Conservation (phyloP, 2,329 filamentous ascomycete species). For the Paecilomyces variotii region DNA sequence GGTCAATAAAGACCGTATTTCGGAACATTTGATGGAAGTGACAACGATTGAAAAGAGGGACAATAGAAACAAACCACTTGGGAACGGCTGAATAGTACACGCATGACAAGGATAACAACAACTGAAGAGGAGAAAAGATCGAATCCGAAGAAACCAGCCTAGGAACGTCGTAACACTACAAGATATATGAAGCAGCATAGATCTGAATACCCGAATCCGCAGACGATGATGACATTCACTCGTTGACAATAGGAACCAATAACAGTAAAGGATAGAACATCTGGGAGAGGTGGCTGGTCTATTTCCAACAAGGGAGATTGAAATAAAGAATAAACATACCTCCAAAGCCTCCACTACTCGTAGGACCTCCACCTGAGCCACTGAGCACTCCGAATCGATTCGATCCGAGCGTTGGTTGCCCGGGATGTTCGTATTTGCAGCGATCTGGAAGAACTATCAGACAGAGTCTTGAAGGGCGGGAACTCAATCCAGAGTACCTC, state of each 20-base stretch:
- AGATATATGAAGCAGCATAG: neutral
- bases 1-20: neutral
- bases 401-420: slow-evolving; percentile 27
- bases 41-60: neutral
- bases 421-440: slow-evolving; percentile 55
- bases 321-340: slow-evolving; percentile 23
- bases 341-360: slow-evolving; percentile 25
- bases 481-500: slow-evolving; percentile 38
- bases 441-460: slow-evolving; percentile 37
- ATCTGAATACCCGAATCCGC: neutral
- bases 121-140: neutral
- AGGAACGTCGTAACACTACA: neutral
- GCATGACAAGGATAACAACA: neutral
- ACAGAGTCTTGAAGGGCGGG: neutral
- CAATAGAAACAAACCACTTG: neutral
- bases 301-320: neutral
- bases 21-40: neutral
- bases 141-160: neutral
- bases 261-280: neutral
- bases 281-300: neutral
- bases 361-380: slow-evolving; percentile 3
- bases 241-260: neutral
- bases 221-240: neutral
- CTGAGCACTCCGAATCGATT: slow-evolving; percentile 54
- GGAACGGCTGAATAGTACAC: neutral